These are phyloP conservation scores for Hypoxylon cercidicola DNA, from an alignment of 495 filamentous ascomycete species.

Conservation along the genomic window DNA sequence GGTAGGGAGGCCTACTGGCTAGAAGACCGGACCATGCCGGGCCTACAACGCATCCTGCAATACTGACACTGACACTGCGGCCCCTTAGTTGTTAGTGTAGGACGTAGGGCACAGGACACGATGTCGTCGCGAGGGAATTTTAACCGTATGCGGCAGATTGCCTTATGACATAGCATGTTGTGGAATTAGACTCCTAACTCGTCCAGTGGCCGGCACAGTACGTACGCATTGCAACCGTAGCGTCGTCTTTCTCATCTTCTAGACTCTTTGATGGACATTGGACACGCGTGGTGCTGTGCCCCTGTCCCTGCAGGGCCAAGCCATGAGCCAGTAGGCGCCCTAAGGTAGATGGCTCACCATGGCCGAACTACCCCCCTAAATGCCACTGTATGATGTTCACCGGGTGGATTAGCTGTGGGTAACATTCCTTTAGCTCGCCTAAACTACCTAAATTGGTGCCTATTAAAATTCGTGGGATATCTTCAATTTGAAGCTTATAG, in stretches of 20 bases:
- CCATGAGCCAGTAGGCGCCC: slow-evolving; percentile 28
- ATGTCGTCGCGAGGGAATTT: slow-evolving; percentile 30
- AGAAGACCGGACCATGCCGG: slow-evolving; percentile 24
- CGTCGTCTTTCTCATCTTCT: slow-evolving; percentile 28
- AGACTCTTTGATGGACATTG: slow-evolving; percentile 32
- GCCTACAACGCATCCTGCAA: slow-evolving; percentile 35
- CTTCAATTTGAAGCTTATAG: background rate
- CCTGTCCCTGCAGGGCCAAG: slow-evolving; percentile 36
- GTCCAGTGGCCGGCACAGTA: slow-evolving; percentile 7
- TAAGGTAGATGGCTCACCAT: slow-evolving; percentile 37
- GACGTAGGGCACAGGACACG: too few species aligned
- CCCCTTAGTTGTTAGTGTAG: slow-evolving; percentile 27
- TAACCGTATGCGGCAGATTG: slow-evolving; percentile 17
- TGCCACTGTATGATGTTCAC: slow-evolving; percentile 36
- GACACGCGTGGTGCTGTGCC: slow-evolving; percentile 27
- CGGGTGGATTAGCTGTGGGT: slow-evolving; percentile 20
- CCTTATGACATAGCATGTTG: slow-evolving; percentile 22
- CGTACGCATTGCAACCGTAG: slow-evolving; percentile 23
- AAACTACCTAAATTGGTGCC: slow-evolving; percentile 3
- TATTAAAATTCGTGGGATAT: background rate
- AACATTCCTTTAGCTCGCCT: slow-evolving; percentile 26
- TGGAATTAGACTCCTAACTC: slow-evolving; percentile 17
- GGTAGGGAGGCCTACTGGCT: too few species aligned
- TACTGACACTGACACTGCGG: slow-evolving; percentile 39
- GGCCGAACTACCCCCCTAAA: slow-evolving; percentile 37